Conservation (phyloP, 352 stramenopile genomes). For the Albugo candida region DNA sequence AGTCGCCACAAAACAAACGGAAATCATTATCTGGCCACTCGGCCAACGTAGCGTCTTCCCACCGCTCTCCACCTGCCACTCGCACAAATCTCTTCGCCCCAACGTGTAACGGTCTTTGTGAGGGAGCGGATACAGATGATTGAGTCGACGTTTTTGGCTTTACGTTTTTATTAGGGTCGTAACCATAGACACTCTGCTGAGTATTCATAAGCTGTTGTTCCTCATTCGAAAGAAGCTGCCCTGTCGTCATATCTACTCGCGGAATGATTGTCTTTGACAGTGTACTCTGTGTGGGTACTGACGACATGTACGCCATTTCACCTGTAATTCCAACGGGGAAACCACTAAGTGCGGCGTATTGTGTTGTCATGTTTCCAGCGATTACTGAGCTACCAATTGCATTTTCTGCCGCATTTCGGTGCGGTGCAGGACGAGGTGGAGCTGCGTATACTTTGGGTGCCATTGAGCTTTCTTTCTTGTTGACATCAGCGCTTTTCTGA, state of each 20-base stretch:
- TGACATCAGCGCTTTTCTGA: constrained; percentile 10
- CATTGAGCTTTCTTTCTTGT: constrained; percentile 5
- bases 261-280: constrained; percentile 10
- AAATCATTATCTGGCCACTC: constrained; percentile 95
- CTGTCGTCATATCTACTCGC: constrained; percentile 49
- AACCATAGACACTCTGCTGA: constrained; percentile 73
- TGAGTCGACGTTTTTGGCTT: neutral
- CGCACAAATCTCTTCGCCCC: constrained; percentile 37
- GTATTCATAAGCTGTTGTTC: constrained; percentile 67
- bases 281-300: no score
- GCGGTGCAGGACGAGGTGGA: constrained; percentile 30
- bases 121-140: neutral
- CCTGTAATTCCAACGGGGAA: constrained; percentile 34
- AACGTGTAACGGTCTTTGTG: neutral
- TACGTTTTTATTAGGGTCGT: constrained; percentile 25
- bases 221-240: constrained; percentile 30
- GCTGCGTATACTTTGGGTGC: constrained; percentile 49
- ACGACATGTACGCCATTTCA: constrained; percentile 7
- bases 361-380: constrained; percentile 1
- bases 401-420: constrained; percentile 8
- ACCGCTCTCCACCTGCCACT: constrained; percentile 73
- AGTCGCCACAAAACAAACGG: constrained; percentile 89
- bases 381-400: constrained; percentile 1
- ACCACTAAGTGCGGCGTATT: constrained; percentile 34
- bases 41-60: constrained; percentile 80